Evolutionary conservation across 176 grass and related monocot genomes (phyloP).

Genomic region (Zizania latifolia): DNA sequence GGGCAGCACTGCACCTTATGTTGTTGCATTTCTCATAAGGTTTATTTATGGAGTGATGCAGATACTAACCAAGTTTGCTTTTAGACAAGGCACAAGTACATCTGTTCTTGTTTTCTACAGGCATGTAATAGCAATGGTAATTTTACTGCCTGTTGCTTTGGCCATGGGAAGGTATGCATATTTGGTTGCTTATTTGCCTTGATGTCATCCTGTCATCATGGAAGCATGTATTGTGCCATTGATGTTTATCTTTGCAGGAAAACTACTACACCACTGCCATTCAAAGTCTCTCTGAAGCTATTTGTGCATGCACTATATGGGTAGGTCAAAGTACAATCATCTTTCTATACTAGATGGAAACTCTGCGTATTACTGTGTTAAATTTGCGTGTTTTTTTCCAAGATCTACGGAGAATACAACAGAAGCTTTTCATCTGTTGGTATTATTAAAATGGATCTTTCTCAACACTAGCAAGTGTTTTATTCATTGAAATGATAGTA

Average conservation of each 20-base stretch:
- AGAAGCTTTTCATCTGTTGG: not conserved
- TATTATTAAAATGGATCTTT: not conserved
- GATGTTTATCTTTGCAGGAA: constrained; percentile 29
- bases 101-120: constrained; percentile 44
- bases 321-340: not conserved
- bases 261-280: not conserved
- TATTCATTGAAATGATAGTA: not conserved
- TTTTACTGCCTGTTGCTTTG: constrained; percentile 27
- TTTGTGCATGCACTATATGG: constrained; percentile 32
- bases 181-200: not conserved
- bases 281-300: constrained; percentile 28
- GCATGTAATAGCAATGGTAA: constrained; percentile 10
- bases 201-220: not conserved
- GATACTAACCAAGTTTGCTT: constrained; percentile 28
- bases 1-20: too few relatives aligned
- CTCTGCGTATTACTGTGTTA: not conserved
- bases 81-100: constrained; percentile 33
- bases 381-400: not conserved
- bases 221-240: not conserved
- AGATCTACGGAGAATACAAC: not conserved
- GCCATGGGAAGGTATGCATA: constrained; percentile 28
- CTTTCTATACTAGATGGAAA: not conserved
- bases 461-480: not conserved
- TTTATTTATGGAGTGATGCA: constrained; percentile 19
- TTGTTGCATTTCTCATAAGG: constrained; percentile 13